Evolutionary conservation across 495 filamentous ascomycete genomes (phyloP), one percentile per base, ranked within the genome.

Genomic region (Lepidopterella palustris): DNA sequence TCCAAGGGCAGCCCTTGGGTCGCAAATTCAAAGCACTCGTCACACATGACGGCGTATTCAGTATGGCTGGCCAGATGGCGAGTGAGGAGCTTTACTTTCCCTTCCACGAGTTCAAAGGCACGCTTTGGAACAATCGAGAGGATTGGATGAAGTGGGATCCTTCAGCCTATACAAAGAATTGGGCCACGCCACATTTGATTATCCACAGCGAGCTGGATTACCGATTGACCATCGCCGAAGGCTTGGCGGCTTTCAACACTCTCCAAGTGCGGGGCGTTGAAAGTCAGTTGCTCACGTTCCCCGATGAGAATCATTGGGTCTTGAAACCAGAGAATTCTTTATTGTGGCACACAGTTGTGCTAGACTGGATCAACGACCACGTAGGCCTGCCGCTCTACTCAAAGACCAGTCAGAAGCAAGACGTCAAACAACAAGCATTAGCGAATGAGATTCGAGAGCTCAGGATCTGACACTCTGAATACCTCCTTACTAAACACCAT

Each of bases 181-280:
- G 92, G 92, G 78, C 80, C 1, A 97, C 92, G 5, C 92, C 92
- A 9, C 84, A 92, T 68, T 76, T 95, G 59, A 81, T 96, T 62
- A 92, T 97, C 55, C 92, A 97, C 74, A 92, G 84, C 69, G 90
- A 93, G 66, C 79, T 95, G 20, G 92, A 97, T 72, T 97, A 96
- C 70, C 82, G 92, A 15, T 74, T 97, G 29, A 87, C 91, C 0
- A 84, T 96, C 42, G 78, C 75, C 0, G 92, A 96, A 69, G 92
- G 92, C 0, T 73, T 97, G 26, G 83, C 90, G 1, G 85, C 88
- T 15, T 97, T 97, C 71, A 93, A 97, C 62, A 84, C 92, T 15
- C 76, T 97, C 45, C 92, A 97, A 75, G 82, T 79, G 5, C 77
- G 79, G 59, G 82, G 82, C 13, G 77, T 90, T 0, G 84, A 86